Evolutionary conservation across 176 grass and related monocot genomes (phyloP).

Genomic region (Poa annua): DNA sequence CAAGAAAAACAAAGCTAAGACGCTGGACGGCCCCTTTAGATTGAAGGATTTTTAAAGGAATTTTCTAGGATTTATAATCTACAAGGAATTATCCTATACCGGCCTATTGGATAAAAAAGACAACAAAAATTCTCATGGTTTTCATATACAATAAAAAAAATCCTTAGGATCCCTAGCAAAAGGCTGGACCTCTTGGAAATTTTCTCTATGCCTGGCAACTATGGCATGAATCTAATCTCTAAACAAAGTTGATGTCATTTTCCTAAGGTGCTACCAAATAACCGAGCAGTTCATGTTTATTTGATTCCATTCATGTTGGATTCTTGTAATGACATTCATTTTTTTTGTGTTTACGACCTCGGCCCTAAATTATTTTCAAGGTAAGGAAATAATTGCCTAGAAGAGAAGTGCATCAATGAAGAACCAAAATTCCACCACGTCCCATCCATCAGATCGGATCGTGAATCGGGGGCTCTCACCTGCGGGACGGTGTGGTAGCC

Average conservation of each 20-base stretch:
- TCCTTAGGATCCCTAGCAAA: not conserved
- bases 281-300: not conserved
- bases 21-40: not conserved
- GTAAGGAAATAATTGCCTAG: not conserved
- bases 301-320: not conserved
- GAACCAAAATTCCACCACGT: not conserved
- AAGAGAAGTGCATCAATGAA: not conserved
- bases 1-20: not conserved
- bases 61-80: not conserved
- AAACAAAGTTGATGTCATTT: not conserved
- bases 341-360: not conserved
- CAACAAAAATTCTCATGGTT: not conserved
- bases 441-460: conserved; percentile 49
- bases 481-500: conserved; percentile 90
- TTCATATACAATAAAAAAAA: not conserved
- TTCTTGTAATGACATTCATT: not conserved
- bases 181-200: not conserved
- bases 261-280: not conserved
- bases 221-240: not conserved
- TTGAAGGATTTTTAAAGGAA: not conserved
- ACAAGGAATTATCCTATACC: not conserved
- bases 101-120: not conserved
- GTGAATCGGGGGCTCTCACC: conserved; percentile 51
- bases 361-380: not conserved
- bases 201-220: not conserved